A percentile compares a stretch with the other conserved stretches of the same genome.
These are phyloP conservation scores for Tetrapisispora iriomotensis DNA, from an alignment of 805 yeast genomes.

Conservation along the genomic window DNA sequence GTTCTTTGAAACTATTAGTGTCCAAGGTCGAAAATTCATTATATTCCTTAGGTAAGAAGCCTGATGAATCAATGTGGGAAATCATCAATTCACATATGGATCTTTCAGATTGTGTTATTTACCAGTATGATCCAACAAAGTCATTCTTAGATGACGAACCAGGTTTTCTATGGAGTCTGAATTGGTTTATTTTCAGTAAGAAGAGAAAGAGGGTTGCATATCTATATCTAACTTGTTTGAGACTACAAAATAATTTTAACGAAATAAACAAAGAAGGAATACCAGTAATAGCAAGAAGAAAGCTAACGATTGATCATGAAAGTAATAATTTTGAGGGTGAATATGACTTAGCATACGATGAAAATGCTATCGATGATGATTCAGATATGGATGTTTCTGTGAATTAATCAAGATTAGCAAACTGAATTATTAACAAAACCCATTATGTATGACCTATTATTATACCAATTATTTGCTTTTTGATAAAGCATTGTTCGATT, in stretches of 20 bases:
- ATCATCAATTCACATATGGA: slow-evolving; percentile 75
- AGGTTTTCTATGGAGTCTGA: slow-evolving; percentile 40
- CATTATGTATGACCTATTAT: no score
- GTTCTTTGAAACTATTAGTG: slow-evolving; percentile 38
- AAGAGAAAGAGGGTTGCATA: slow-evolving; percentile 87
- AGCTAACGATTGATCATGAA: slow-evolving; percentile 31
- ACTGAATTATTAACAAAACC: no score
- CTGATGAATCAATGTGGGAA: slow-evolving; percentile 77
- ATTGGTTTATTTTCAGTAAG: slow-evolving; percentile 89
- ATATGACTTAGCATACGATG: slow-evolving; percentile 36
- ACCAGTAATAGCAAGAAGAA: slow-evolving; percentile 19
- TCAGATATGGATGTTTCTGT: slow-evolving; percentile 20
- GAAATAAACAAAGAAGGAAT: slow-evolving; percentile 34
- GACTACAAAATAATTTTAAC: slow-evolving; percentile 31
- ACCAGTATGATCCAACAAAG: slow-evolving; percentile 42
- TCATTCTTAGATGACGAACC: slow-evolving; percentile 32
- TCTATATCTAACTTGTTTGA: slow-evolving; percentile 55
- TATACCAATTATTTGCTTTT: no score
- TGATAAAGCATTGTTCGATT: no score
- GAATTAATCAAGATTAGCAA: background rate
- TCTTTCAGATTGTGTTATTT: slow-evolving; percentile 43
- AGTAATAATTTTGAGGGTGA: slow-evolving; percentile 35
- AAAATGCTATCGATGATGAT: slow-evolving; percentile 30
- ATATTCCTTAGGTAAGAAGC: slow-evolving; percentile 49
- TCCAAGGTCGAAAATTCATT: slow-evolving; percentile 69